phyloP scores from a whole-genome alignment of 768 basidiomycete genomes.

The Phallus indusiatus region DNA sequence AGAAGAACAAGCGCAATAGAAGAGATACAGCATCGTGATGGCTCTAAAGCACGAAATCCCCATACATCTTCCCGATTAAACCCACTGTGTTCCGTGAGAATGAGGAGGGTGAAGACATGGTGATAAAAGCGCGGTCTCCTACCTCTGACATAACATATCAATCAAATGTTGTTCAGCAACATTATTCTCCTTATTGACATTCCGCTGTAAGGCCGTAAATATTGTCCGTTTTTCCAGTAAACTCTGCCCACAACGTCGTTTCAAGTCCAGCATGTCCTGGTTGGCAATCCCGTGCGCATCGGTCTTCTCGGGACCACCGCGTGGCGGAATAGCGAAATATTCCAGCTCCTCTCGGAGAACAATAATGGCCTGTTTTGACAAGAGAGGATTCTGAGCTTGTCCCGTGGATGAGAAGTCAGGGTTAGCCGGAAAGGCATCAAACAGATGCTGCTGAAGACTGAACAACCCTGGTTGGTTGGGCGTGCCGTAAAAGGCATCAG shows the following conservation, averaged over 20 bases:
- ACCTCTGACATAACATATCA: conserved; percentile 99
- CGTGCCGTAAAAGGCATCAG: conserved; percentile 88
- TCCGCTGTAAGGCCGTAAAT: conserved; percentile 95
- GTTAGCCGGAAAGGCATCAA: conserved; percentile 42
- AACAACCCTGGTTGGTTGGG: conserved; percentile 61
- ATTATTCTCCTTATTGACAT: conserved; percentile 99
- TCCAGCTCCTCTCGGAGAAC: conserved; percentile 97
- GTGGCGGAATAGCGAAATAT: conserved; percentile 93
- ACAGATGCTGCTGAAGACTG: conserved; percentile 67
- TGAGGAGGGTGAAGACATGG: background rate
- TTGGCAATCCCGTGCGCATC: conserved; percentile 78
- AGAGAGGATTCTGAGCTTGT: conserved; percentile 78
- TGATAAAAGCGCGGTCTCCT: conserved; percentile 11
- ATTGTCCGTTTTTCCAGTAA: conserved; percentile 86
- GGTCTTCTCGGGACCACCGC: conserved; percentile 48
- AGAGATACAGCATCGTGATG: conserved; percentile 93
- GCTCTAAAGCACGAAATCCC: conserved; percentile 95
- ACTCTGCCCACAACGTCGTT: conserved; percentile 77
- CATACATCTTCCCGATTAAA: conserved; percentile 97
- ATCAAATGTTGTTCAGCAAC: conserved; percentile 98
- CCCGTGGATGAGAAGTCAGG: conserved; percentile 49
- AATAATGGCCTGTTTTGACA: conserved; percentile 96
- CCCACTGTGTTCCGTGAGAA: conserved; percentile 44
- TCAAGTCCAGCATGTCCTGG: conserved; percentile 65
- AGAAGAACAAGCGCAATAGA: conserved; percentile 95